Percentiles rank a stretch among this genome's conserved stretches.
These are phyloP conservation scores for Zalerion maritima DNA, from an alignment of 495 filamentous ascomycete species.

Conservation along the genomic window DNA sequence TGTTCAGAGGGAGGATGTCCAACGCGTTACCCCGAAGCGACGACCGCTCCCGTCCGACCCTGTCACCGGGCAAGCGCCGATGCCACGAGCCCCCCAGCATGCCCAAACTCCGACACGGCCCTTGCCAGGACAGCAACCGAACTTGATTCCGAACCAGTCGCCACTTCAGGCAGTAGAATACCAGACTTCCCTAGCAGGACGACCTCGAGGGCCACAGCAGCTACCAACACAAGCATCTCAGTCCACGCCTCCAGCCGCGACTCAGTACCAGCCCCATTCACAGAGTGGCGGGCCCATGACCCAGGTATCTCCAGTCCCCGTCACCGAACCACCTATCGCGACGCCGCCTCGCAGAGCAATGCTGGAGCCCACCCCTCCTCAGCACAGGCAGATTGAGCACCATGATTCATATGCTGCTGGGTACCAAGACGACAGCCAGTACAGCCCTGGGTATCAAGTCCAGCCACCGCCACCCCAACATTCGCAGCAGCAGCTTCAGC, in stretches of 20 bases:
- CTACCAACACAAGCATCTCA: slow-evolving; percentile 18
- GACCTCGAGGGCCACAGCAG: too few species aligned
- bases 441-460: slow-evolving; percentile 10
- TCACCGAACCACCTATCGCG: slow-evolving; percentile 2
- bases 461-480: too few species aligned
- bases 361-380: slow-evolving; percentile 14
- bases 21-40: too few species aligned
- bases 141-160: slow-evolving; percentile 22
- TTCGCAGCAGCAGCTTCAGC: background rate
- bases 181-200: slow-evolving; percentile 17
- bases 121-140: slow-evolving; percentile 20
- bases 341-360: slow-evolving; percentile 15
- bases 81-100: slow-evolving; percentile 21
- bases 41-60: slow-evolving; percentile 68
- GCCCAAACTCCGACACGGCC: slow-evolving; percentile 24
- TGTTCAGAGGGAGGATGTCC: slow-evolving; percentile 33
- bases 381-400: slow-evolving; percentile 19
- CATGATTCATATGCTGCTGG: slow-evolving; percentile 14
- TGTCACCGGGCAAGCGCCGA: slow-evolving; percentile 33
- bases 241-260: slow-evolving; percentile 12
- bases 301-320: background rate
- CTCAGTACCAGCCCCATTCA: too few species aligned
- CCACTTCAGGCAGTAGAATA: slow-evolving; percentile 31
- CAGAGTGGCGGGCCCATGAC: background rate
- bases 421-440: slow-evolving; percentile 16